These are phyloP conservation scores for Pinus tabuliformis DNA, from an alignment of 75 land plant genomes.

Conservation along the genomic window DNA sequence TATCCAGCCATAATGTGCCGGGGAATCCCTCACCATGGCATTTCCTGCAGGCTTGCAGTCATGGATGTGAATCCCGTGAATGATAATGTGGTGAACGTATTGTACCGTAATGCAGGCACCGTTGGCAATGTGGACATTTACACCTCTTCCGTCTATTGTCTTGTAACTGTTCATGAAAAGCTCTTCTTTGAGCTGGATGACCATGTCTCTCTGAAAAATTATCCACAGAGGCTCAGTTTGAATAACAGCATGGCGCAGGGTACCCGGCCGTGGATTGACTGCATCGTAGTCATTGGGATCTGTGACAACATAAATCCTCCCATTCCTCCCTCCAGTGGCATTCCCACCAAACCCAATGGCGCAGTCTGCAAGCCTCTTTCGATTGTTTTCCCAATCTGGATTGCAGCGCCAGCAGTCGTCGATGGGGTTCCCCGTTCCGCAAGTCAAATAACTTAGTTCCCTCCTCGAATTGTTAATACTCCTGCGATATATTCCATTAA, in stretches of 20 bases:
- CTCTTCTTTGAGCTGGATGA: conserved; percentile 28
- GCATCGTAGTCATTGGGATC: conserved; percentile 25
- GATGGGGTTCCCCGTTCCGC: conserved; percentile 33
- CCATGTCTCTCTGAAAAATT: conserved; percentile 19
- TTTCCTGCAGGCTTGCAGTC: conserved; percentile 77
- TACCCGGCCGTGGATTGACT: conserved; percentile 28
- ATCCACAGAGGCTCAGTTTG: conserved; percentile 34
- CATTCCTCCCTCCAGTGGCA: conserved; percentile 24
- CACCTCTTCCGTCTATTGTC: conserved; percentile 34
- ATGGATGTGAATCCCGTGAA: conserved; percentile 35
- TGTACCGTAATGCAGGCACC: conserved; percentile 32
- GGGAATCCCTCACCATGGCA: conserved; percentile 74
- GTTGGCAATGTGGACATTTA: conserved; percentile 30
- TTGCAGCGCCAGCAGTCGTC: conserved; percentile 77
- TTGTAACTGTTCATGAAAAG: conserved; percentile 36
- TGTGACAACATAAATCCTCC: conserved; percentile 21
- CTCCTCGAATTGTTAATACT: background rate
- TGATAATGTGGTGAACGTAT: conserved; percentile 16
- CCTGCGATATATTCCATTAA: background rate
- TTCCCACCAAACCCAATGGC: conserved; percentile 36
- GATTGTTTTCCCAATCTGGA: conserved; percentile 26
- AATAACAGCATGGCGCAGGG: conserved; percentile 29
- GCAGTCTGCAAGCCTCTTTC: conserved; percentile 32
- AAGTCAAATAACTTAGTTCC: conserved; percentile 1
- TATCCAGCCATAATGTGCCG: conserved; percentile 67